Evolutionary conservation across 306 rosid species (phyloP).

Genomic region (Dryas octopetala): DNA sequence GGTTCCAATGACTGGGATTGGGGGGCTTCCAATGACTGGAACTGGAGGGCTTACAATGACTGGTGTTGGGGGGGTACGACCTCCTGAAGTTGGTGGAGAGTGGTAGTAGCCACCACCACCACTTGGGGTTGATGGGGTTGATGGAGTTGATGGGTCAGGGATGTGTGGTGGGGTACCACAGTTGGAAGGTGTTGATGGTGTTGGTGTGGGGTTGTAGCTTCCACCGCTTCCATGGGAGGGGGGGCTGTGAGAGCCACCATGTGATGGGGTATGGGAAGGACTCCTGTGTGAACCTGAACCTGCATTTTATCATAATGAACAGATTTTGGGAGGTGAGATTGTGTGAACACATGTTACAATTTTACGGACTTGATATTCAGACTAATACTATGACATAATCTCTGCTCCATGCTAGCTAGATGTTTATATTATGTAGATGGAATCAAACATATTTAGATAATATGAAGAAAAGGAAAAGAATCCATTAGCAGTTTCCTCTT

Average conservation of each 20-base stretch:
- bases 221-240: conserved; percentile 55
- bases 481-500: too few species aligned
- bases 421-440: not conserved
- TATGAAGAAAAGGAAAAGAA: not conserved
- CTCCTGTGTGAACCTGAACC: conserved; percentile 38
- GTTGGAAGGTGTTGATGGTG: conserved; percentile 62
- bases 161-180: conserved; percentile 50
- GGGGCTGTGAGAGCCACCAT: conserved; percentile 19
- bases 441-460: not conserved
- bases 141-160: conserved; percentile 40
- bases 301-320: too few species aligned
- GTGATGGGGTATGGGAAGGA: conserved; percentile 34
- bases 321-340: not conserved
- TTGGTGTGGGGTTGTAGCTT: conserved; percentile 46
- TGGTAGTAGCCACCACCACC: conserved; percentile 54
- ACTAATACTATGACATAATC: not conserved
- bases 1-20: conserved; percentile 41
- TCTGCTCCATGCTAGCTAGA: not conserved
- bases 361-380: not conserved
- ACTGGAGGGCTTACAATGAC: conserved; percentile 2
- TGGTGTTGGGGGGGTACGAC: conserved; percentile 45
- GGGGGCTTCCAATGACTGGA: conserved; percentile 9
- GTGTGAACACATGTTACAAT: not conserved
- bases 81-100: conserved; percentile 45
- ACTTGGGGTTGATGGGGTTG: conserved; percentile 47